Evolutionary conservation across 257 asterid genomes (phyloP), one percentile per base, ranked within the genome.

Genomic region (Anisodus acutangulus): DNA sequence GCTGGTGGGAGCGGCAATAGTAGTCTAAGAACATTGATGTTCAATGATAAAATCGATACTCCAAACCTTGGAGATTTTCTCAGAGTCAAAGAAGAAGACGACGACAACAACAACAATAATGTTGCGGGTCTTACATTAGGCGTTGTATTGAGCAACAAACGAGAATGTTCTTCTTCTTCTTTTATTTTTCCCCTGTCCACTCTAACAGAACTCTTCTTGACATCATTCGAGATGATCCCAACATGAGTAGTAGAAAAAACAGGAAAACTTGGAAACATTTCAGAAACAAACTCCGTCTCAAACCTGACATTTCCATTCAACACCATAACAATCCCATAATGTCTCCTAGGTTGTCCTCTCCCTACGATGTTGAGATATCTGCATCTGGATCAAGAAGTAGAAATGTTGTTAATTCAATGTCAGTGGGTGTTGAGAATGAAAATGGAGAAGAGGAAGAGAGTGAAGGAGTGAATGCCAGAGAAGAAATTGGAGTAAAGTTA

Each of bases 201-300:
- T 87, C 95, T 1, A 88, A 82, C 68, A 91, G 93, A 88, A 90
- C 95, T 2, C 91, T 92, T 12, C 74, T 89, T 2, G 96, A 92
- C 76, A 84, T 93, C 16, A 92, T 94, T 67, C 89, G 93, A 12
- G 98, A 94, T 37, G 99, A 94, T 59, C 89, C 91, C 5, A 88
- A 53, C 83, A 88, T 3, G 5, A 41, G 39, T 22, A 83, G 85
- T 68, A 69, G 71, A 87, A 88, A 89, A 8, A 70, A 85, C 57
- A 85, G 88, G 71, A 81, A 83, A 57, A 89, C 90, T 70, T 96
- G 97, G 98, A 88, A 79, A 69, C 87, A 87, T 3, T 89, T 96
- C 78, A 90, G 53, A 83, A 94, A 92, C 63, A 93, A 88, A 90
- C 94, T 92, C 85, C 89, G 88, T 37, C 90, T 92, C 53, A 87